Evolutionary conservation across 129 eudicot species (phyloP).

Genomic region (Calendula officinalis): DNA sequence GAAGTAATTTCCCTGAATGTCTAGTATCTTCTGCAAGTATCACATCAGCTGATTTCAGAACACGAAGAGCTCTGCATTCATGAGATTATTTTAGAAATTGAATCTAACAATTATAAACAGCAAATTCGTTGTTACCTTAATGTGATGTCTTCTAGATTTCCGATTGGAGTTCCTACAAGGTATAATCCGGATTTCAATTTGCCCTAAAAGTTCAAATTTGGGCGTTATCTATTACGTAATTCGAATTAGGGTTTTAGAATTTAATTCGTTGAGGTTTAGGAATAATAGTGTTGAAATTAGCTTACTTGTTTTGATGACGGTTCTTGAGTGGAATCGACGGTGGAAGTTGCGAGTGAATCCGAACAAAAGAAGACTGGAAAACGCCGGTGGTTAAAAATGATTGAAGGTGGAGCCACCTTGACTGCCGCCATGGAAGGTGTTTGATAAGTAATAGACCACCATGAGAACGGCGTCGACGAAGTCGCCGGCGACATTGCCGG

Average conservation of each 20-base stretch:
- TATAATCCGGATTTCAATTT: constrained; percentile 73
- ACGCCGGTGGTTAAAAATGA: constrained; percentile 16
- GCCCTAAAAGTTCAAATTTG: constrained; percentile 37
- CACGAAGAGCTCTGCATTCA: constrained; percentile 69
- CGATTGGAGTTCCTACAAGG: constrained; percentile 86
- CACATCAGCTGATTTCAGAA: constrained; percentile 80
- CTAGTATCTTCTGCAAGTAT: constrained; percentile 95
- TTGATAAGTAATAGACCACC: constrained; percentile 17
- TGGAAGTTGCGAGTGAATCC: constrained; percentile 27
- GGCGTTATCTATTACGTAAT: background rate
- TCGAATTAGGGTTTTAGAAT: background rate
- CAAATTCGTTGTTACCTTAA: constrained; percentile 42
- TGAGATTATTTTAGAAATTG: background rate
- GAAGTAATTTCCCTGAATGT: constrained; percentile 92
- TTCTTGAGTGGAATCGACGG: constrained; percentile 18
- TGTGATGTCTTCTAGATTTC: constrained; percentile 90
- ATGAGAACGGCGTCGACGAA: constrained; percentile 18
- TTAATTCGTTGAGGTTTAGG: background rate
- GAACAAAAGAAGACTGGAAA: constrained; percentile 46
- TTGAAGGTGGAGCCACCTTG: constrained; percentile 11
- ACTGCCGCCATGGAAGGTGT: constrained; percentile 3
- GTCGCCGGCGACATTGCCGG: constrained; percentile 14
- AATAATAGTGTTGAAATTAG: background rate
- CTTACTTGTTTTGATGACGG: constrained; percentile 56
- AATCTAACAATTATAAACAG: background rate